Conservation (phyloP, 2,329 filamentous ascomycete genomes). For the Diaporthe velutina region DNA sequence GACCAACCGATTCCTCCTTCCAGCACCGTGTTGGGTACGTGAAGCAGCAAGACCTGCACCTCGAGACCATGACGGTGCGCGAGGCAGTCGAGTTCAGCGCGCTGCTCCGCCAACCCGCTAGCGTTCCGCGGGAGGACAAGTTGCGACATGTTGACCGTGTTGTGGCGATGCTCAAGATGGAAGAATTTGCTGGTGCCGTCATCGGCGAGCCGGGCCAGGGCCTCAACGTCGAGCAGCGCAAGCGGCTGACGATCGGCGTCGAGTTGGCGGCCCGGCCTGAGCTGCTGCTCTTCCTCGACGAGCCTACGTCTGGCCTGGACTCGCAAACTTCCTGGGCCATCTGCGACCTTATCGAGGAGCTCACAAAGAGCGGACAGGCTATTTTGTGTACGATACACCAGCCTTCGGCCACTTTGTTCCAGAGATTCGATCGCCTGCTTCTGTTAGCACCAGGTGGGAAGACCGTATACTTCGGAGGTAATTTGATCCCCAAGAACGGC, state of each 20-base stretch:
- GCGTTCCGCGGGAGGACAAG: slow-evolving; percentile 54
- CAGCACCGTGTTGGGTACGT: slow-evolving; percentile 66
- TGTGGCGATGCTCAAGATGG: slow-evolving; percentile 48
- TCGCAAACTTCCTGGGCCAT: slow-evolving; percentile 71
- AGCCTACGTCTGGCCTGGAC: slow-evolving; percentile 60
- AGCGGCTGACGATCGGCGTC: slow-evolving; percentile 71
- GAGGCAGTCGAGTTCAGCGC: slow-evolving; percentile 78
- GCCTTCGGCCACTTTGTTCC: background rate
- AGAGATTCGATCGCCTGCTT: background rate
- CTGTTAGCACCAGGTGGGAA: background rate
- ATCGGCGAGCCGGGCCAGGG: slow-evolving; percentile 77
- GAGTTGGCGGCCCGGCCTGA: slow-evolving; percentile 73
- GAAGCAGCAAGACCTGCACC: slow-evolving; percentile 79
- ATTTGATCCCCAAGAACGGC: background rate
- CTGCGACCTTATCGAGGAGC: background rate
- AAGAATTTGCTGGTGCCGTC: slow-evolving; percentile 78
- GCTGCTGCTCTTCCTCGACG: slow-evolving; percentile 70
- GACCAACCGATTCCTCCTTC: background rate
- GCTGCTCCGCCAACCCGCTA: slow-evolving; percentile 73
- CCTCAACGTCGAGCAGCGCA: slow-evolving; percentile 66
- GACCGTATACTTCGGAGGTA: slow-evolving; percentile 10
- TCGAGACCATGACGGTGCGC: slow-evolving; percentile 76
- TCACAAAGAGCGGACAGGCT: slow-evolving; percentile 1
- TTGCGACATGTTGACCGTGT: background rate
- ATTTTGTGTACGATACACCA: background rate